Evolutionary conservation across 2,329 filamentous ascomycete species (phyloP).

Genomic region (Cordyceps militaris): DNA sequence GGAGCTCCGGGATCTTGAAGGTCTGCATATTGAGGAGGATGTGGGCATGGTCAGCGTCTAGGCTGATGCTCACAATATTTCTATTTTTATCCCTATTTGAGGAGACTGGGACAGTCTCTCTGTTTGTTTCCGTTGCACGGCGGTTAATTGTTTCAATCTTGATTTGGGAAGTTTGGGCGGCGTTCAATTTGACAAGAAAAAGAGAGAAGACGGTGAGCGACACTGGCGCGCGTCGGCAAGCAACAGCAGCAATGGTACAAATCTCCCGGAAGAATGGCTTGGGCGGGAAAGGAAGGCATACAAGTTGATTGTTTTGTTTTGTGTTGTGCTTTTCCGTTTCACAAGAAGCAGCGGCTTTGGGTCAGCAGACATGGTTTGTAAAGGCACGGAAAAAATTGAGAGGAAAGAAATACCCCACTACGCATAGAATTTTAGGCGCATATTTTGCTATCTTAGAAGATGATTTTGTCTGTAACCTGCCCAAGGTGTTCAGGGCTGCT

Average conservation of each 20-base stretch:
- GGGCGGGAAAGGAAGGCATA: background rate
- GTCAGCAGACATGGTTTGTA: background rate
- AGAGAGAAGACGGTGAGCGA: background rate
- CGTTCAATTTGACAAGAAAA: background rate
- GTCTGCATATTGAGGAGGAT: conserved; percentile 24
- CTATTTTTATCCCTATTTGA: background rate
- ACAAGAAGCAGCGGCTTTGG: background rate
- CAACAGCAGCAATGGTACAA: background rate
- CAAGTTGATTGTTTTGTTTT: background rate
- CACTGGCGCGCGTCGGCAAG: background rate
- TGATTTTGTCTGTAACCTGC: background rate
- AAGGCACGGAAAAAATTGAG: background rate
- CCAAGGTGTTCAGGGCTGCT: background rate
- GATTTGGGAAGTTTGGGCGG: background rate
- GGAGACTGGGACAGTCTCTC: no score
- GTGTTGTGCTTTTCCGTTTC: background rate
- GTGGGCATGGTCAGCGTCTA: conserved; percentile 29
- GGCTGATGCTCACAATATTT: background rate
- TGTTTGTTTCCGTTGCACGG: background rate
- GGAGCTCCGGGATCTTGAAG: conserved; percentile 19
- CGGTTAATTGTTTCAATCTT: background rate
- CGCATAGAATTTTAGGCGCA: conserved; percentile 8
- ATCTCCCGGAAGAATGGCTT: background rate
- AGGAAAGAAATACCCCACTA: conserved; percentile 10
- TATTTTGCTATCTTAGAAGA: conserved; percentile 2